Conservation (phyloP, 352 stramenopile species). For the Phytophthora fragariaefolia region DNA sequence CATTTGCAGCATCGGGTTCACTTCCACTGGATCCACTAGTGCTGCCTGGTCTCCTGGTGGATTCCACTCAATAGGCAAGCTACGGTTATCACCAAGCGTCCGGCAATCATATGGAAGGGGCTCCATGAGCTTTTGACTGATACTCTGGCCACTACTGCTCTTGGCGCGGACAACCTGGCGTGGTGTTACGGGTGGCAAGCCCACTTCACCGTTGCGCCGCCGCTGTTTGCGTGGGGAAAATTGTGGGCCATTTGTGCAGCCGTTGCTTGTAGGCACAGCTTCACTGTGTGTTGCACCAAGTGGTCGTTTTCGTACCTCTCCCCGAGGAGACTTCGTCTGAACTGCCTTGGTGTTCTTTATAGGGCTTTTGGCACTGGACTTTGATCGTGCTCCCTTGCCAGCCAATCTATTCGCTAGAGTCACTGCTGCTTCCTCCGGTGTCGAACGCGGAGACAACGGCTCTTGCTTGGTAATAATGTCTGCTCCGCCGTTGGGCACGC, state of each 20-base stretch:
- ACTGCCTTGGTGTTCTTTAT: conserved; percentile 32
- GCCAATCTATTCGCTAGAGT: conserved; percentile 29
- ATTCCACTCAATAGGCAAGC: conserved; percentile 54
- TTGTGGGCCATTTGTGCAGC: conserved; percentile 9
- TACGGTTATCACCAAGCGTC: conserved; percentile 59
- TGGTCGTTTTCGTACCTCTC: conserved; percentile 31
- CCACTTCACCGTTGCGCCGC: conserved; percentile 39
- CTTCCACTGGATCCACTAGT: conserved; percentile 24
- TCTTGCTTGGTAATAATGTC: conserved; percentile 21
- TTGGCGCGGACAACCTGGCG: conserved; percentile 41
- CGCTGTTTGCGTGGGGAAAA: conserved; percentile 54
- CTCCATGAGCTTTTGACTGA: conserved; percentile 46
- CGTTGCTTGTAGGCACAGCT: conserved; percentile 13
- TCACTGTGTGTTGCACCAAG: conserved; percentile 22
- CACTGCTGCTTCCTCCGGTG: conserved; percentile 19
- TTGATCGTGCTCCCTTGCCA: conserved; percentile 28
- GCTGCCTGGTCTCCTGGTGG: conserved; percentile 7
- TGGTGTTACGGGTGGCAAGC: conserved; percentile 33
- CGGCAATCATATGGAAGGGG: conserved; percentile 41
- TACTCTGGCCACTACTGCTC: conserved; percentile 31
- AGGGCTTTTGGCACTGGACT: conserved; percentile 26
- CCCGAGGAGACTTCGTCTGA: conserved; percentile 38
- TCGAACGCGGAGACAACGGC: conserved; percentile 16
- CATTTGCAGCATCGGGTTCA: conserved; percentile 72
- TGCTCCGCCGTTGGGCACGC: conserved; percentile 12